Conservation (phyloP, 257 asterid species). For the Ilex asprella region DNA sequence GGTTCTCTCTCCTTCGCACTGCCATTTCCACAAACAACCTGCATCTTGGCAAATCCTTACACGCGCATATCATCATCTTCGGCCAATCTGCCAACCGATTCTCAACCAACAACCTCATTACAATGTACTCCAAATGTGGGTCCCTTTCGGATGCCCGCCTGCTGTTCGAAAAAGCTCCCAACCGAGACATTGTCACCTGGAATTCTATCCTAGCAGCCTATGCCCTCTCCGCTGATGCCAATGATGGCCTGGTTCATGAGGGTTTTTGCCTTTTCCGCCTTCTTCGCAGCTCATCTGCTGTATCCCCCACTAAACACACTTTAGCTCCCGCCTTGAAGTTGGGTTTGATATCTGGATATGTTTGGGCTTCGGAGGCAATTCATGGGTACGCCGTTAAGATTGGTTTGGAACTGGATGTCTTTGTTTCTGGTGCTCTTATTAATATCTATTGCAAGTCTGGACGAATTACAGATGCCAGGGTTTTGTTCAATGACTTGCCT, state of each 20-base stretch:
- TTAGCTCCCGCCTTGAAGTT: background rate
- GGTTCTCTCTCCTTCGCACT: background rate
- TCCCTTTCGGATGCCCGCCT: background rate
- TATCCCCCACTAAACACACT: background rate
- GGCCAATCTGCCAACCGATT: background rate
- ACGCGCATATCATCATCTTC: background rate
- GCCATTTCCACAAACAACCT: background rate
- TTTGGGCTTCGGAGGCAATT: too few species aligned
- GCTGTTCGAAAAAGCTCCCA: background rate
- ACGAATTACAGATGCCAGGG: background rate
- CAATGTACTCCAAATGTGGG: background rate
- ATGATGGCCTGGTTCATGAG: background rate
- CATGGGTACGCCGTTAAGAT: background rate
- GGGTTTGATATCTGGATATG: background rate
- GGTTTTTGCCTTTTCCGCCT: background rate
- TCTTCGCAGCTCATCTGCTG: background rate
- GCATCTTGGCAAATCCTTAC: background rate
- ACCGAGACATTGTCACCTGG: background rate
- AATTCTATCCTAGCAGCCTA: background rate
- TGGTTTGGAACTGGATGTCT: background rate
- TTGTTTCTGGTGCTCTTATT: background rate
- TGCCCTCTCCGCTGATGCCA: background rate
- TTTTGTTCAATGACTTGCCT: background rate
- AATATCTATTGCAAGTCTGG: background rate
- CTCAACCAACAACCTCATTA: background rate